Conservation (phyloP, 345 rosid species). For the Barbarea vulgaris region DNA sequence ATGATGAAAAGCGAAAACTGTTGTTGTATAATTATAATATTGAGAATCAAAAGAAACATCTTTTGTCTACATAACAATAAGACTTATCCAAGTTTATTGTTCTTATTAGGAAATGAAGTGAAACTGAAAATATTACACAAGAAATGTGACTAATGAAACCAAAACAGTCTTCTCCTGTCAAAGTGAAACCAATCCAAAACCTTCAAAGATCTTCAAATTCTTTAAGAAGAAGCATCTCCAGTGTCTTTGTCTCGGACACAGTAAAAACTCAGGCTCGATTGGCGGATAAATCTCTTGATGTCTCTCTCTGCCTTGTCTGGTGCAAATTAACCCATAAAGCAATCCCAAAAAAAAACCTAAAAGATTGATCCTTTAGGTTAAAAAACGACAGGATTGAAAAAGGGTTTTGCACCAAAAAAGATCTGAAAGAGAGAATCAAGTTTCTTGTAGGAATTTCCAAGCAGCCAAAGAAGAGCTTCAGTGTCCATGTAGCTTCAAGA, state of each 20-base stretch:
- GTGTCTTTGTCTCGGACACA: constrained; percentile 27
- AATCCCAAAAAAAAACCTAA: constrained; percentile 30
- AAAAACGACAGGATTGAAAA: constrained; percentile 29
- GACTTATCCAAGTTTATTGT: constrained; percentile 10
- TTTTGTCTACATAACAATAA: constrained; percentile 30
- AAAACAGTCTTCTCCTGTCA: constrained; percentile 19
- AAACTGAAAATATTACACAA: constrained; percentile 20
- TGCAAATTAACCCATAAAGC: constrained; percentile 24
- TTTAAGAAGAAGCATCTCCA: constrained; percentile 19
- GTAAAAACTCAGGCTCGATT: constrained; percentile 28
- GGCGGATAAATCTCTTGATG: constrained; percentile 22
- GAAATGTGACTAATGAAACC: constrained; percentile 22
- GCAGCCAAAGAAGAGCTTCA: constrained; percentile 32
- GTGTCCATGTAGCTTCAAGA: constrained; percentile 19
- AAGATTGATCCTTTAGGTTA: constrained; percentile 27
- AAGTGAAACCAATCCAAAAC: constrained; percentile 11
- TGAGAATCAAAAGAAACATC: constrained; percentile 16
- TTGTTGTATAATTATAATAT: constrained; percentile 28
- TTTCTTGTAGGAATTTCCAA: constrained; percentile 24
- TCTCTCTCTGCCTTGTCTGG: constrained; percentile 7
- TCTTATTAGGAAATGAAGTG: constrained; percentile 18
- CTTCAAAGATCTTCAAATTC: constrained; percentile 15
- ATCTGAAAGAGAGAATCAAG: constrained; percentile 21
- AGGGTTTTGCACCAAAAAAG: constrained; percentile 32
- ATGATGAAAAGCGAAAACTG: constrained; percentile 17